phyloP scores from a whole-genome alignment of 2,329 filamentous ascomycete species.

The Colletotrichum eremochloae region DNA sequence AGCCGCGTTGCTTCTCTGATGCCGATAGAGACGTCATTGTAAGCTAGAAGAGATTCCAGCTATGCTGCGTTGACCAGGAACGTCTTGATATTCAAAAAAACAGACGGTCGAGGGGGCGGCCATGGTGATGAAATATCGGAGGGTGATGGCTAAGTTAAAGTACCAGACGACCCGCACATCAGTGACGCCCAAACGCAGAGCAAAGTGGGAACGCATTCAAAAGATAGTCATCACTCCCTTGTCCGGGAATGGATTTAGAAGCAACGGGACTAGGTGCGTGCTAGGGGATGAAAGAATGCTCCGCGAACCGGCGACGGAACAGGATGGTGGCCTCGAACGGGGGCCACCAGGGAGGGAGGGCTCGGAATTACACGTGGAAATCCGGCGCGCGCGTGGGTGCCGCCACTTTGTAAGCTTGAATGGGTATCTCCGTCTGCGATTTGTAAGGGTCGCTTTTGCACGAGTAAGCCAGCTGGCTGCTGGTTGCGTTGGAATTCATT shows the following conservation, averaged over 20 bases:
- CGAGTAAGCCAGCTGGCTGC: neutral
- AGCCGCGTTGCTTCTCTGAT: conserved; percentile 18
- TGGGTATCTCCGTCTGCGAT: neutral
- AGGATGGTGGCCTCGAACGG: neutral
- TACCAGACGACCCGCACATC: conserved; percentile 4
- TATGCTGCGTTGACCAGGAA: neutral
- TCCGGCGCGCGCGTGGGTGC: neutral
- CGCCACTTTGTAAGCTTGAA: too few species aligned
- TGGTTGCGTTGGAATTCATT: neutral
- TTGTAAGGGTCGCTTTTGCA: conserved; percentile 2
- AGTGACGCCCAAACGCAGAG: conserved; percentile 18
- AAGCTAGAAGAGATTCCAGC: neutral
- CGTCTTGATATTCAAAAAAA: neutral
- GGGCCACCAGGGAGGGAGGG: too few species aligned
- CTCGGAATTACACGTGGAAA: conserved; percentile 30
- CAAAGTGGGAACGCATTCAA: conserved; percentile 14
- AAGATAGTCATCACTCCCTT: neutral
- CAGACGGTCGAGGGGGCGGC: neutral
- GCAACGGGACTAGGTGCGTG: neutral
- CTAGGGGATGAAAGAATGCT: neutral
- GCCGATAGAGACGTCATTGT: conserved; percentile 27
- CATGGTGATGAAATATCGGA: neutral
- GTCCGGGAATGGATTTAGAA: neutral
- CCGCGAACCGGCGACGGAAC: conserved; percentile 5
- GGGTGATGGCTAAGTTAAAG: conserved; percentile 8